Conservation (phyloP, 179 eudicot species). For the Camellia oleifera region DNA sequence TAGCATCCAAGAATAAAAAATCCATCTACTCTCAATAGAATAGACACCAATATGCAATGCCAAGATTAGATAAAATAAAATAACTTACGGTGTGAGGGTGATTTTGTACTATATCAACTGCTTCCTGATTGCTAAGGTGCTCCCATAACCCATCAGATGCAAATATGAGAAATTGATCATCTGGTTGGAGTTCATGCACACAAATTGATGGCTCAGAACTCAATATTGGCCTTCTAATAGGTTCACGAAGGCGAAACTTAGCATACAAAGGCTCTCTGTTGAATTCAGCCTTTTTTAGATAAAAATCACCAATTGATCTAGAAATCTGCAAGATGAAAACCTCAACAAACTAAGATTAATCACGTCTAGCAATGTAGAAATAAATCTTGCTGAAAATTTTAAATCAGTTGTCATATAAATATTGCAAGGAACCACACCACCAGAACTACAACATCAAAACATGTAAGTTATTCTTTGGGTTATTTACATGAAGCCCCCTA, state of each 20-base stretch:
- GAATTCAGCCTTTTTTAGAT: constrained; percentile 56
- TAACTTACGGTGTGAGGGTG: constrained; percentile 55
- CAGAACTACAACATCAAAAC: not conserved
- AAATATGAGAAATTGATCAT: constrained; percentile 62
- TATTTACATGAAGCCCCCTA: too few species aligned
- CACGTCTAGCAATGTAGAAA: not conserved
- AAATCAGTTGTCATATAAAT: not conserved
- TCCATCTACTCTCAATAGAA: not conserved
- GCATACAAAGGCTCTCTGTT: constrained; percentile 58
- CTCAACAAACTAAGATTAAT: not conserved
- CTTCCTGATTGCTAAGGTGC: constrained; percentile 69
- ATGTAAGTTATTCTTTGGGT: not conserved
- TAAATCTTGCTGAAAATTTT: not conserved
- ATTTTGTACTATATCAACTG: constrained; percentile 60
- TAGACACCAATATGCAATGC: not conserved
- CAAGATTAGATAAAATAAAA: not conserved
- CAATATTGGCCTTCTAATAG: constrained; percentile 53
- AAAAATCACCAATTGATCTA: constrained; percentile 68
- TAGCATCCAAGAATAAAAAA: not conserved
- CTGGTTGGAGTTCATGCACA: constrained; percentile 49
- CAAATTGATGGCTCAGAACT: constrained; percentile 58
- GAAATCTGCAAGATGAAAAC: constrained; percentile 36
- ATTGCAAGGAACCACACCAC: not conserved
- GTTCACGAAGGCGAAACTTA: constrained; percentile 60
- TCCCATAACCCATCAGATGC: constrained; percentile 82